A percentile compares a stretch with the other conserved stretches of the same genome.
These are phyloP conservation scores for Phytophthora cactorum DNA, from an alignment of 352 stramenopile genomes.

Conservation along the genomic window DNA sequence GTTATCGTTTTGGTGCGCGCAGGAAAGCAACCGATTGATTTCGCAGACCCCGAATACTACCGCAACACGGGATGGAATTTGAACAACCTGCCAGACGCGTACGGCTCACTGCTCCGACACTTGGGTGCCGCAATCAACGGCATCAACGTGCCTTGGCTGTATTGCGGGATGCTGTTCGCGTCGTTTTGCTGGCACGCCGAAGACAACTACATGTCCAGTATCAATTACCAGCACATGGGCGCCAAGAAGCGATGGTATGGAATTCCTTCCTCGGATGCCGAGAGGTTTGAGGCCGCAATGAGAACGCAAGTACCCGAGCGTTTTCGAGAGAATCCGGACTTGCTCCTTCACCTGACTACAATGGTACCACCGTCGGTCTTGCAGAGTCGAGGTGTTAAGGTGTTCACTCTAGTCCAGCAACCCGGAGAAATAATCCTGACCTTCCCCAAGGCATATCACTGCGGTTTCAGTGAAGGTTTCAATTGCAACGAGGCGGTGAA, in stretches of 20 bases:
- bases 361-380: conserved; percentile 72
- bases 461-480: conserved; percentile 96
- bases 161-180: conserved; percentile 98
- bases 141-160: conserved; percentile 98
- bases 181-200: conserved; percentile 99
- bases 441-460: conserved; percentile 97
- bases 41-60: conserved; percentile 76
- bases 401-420: conserved; percentile 79
- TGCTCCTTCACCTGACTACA: conserved; percentile 79
- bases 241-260: conserved; percentile 98
- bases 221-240: conserved; percentile 98
- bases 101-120: conserved; percentile 93
- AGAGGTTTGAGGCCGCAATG: conserved; percentile 61
- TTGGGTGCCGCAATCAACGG: conserved; percentile 96
- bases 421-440: conserved; percentile 97
- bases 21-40: conserved; percentile 58
- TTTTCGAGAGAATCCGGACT: conserved; percentile 65
- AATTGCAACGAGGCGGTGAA: conserved; percentile 93
- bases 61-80: conserved; percentile 95
- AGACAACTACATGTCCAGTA: conserved; percentile 99
- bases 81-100: conserved; percentile 96
- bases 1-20: not conserved
- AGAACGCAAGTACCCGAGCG: conserved; percentile 61
- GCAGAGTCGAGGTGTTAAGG: conserved; percentile 47
- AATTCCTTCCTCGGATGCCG: conserved; percentile 60